Percentiles rank a stretch among this genome's conserved stretches.
These are phyloP conservation scores for Berberis vulgaris DNA, from an alignment of 164 flowering plant genomes.

Conservation along the genomic window DNA sequence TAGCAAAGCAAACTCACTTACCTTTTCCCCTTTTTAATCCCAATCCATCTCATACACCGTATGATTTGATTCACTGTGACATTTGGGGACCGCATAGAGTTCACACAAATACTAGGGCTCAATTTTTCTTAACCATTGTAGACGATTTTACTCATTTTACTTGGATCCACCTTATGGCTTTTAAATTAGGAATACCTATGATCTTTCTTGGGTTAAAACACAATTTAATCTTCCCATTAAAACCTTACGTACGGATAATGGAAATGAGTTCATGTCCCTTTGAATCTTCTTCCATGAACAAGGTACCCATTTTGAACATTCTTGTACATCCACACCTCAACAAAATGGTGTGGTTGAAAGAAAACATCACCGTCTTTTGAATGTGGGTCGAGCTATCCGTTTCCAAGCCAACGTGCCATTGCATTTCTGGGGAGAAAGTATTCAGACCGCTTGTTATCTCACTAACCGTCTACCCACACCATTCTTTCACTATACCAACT, in stretches of 20 bases:
- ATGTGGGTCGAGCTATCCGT: not conserved
- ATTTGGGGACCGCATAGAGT: not conserved
- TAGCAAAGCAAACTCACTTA: not conserved
- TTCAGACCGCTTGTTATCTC: not conserved
- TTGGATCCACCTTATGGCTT: no score
- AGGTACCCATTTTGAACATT: not conserved
- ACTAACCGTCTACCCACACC: not conserved
- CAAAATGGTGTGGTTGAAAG: constrained; percentile 1
- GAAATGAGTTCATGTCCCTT: no score
- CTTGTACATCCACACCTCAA: not conserved
- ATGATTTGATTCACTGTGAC: not conserved
- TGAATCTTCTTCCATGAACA: no score
- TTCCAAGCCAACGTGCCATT: not conserved
- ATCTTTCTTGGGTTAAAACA: not conserved
- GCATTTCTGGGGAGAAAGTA: not conserved
- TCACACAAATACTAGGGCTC: not conserved
- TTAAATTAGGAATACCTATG: no score
- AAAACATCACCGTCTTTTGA: not conserved
- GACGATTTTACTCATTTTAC: not conserved
- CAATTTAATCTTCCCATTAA: not conserved
- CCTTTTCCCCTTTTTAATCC: not conserved
- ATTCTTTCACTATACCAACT: not conserved
- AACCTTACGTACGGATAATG: no score
- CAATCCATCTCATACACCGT: not conserved
- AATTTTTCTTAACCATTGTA: not conserved